Conservation (phyloP, 2,329 filamentous ascomycete genomes). For the Teratosphaeria viscida region DNA sequence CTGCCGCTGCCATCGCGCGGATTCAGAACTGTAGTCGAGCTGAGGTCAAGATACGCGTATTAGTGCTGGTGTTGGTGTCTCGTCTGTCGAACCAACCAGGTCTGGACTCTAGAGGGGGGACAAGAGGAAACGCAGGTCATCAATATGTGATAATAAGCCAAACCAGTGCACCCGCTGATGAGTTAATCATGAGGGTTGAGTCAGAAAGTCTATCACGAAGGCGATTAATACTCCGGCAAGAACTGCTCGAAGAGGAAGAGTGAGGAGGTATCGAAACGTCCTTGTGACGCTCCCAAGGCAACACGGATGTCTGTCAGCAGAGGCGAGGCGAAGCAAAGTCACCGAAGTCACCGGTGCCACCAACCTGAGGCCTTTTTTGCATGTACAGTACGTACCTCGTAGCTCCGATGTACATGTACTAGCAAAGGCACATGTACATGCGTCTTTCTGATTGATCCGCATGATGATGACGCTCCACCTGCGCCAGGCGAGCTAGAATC, state of each 20-base stretch:
- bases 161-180: background rate
- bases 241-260: background rate
- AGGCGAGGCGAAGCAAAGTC: background rate
- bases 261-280: background rate
- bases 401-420: background rate
- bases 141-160: background rate
- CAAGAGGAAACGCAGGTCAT: background rate
- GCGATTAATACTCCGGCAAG: background rate
- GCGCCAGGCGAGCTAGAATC: background rate
- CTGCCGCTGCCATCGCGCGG: constrained; percentile 18
- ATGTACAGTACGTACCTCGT: background rate
- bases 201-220: background rate
- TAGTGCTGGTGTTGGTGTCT: background rate
- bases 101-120: background rate
- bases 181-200: background rate
- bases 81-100: background rate
- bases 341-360: background rate
- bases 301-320: background rate
- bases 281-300: background rate
- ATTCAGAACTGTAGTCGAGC: background rate
- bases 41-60: background rate
- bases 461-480: background rate
- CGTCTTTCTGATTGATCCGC: background rate
- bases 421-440: background rate
- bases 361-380: background rate